A percentile compares a stretch with the other conserved stretches of the same genome.
Evolutionary conservation across 2,329 filamentous ascomycete species (phyloP).

Genomic region (Phaeosphaeriaceae sp.): DNA sequence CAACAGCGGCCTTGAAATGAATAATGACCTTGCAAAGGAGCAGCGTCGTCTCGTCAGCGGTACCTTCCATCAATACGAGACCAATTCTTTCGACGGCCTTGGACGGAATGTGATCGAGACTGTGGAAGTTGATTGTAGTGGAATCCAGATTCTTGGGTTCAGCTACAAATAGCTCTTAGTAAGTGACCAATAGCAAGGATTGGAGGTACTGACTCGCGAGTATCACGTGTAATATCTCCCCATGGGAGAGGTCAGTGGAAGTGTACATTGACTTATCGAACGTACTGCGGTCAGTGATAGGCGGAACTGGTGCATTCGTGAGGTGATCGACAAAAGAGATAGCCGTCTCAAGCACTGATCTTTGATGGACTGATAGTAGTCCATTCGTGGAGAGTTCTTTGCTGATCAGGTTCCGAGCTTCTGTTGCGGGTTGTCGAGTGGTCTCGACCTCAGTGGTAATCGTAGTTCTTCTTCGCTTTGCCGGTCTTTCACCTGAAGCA

Average conservation of each 20-base stretch:
- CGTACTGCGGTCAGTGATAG: constrained; percentile 29
- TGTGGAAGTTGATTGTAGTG: constrained; percentile 28
- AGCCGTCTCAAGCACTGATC: constrained; percentile 38
- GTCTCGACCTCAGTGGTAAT: constrained; percentile 25
- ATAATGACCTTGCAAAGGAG: constrained; percentile 41
- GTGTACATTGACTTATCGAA: constrained; percentile 33
- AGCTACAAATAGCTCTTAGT: constrained; percentile 15
- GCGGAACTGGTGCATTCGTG: constrained; percentile 28
- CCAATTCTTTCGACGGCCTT: constrained; percentile 39
- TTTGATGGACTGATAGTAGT: constrained; percentile 32
- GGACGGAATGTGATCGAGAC: constrained; percentile 38
- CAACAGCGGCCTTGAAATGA: constrained; percentile 37
- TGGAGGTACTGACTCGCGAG: constrained; percentile 24
- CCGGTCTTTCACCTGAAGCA: constrained; percentile 19
- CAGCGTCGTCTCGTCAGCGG: constrained; percentile 36
- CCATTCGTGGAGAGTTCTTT: constrained; percentile 39
- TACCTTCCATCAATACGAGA: constrained; percentile 36
- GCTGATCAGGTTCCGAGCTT: constrained; percentile 35
- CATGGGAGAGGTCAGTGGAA: constrained; percentile 30
- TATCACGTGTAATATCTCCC: constrained; percentile 37
- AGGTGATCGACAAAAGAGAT: constrained; percentile 41
- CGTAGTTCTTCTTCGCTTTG: constrained; percentile 28
- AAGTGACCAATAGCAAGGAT: background rate
- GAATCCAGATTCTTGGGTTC: constrained; percentile 22
- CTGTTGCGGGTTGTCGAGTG: constrained; percentile 27